Evolutionary conservation across 208 protist genomes (phyloP), one percentile per base, ranked within the genome.

Genomic region (Crithidia bombi): DNA sequence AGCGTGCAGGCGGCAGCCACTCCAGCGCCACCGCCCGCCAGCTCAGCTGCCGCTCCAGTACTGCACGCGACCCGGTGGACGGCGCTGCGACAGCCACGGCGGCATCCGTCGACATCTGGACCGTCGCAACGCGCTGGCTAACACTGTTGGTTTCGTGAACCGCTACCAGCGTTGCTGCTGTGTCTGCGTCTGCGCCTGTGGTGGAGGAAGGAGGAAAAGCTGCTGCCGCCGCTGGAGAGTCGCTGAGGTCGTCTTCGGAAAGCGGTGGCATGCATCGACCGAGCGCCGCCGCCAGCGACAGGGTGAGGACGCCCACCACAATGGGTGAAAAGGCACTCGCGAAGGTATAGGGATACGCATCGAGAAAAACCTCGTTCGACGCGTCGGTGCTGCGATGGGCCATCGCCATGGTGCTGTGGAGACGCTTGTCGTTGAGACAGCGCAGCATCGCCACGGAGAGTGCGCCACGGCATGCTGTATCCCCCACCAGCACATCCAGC

Each of bases 401-500:
- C 11, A 47, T n/a, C 17, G 55, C 21, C 33, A 47, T 30, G 10
- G 23, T 21, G 7, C 17, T n/a, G 23, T 30, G 32, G 3, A 69
- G 28, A 14, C 14, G 36, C 26, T 5, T 0, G 33, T 69, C 49
- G 1, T 11, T 12, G 36, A 69, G 7, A 26, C 26, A 59, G 12
- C 64, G 64, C 35, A 61, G 64, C 46, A 69, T 28, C 11, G 55
- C 55, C 0, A 67, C 41, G 9, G 52, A 44, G 6, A 76, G 44
- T 0, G 56, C 51, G 11, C 54, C 70, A 35, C 51, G 63, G 54
- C 70, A 69, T 3, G 14, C 39, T 30, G 25, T 21, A 33, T 76
- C 70, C 0, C 25, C 14, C 44, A 65, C 49, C 23, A 76, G 55
- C 14, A 6, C 17, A 35, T 69, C 62, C 28, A 76, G n/a, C 43